A percentile compares a stretch with the other conserved stretches of the same genome.
Conservation (phyloP, 2,329 filamentous ascomycete genomes). For the Ophiocordyceps australis region DNA sequence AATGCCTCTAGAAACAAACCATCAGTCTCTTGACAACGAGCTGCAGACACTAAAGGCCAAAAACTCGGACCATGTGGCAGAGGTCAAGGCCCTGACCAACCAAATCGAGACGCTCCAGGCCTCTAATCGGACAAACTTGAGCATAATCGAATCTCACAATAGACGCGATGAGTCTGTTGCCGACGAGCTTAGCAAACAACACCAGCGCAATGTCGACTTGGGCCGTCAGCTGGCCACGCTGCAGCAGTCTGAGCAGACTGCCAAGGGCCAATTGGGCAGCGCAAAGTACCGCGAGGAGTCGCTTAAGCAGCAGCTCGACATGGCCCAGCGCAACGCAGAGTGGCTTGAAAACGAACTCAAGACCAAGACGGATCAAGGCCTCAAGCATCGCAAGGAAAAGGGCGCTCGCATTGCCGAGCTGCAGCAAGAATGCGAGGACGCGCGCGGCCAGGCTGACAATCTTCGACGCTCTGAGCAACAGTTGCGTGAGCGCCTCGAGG, state of each 20-base stretch:
- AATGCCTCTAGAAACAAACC: slow-evolving; percentile 54
- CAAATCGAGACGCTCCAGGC: slow-evolving; percentile 78
- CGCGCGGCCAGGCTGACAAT: slow-evolving; percentile 56
- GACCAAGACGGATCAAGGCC: slow-evolving; percentile 69
- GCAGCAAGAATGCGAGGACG: slow-evolving; percentile 76
- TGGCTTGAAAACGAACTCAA: slow-evolving; percentile 88
- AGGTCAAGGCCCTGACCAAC: slow-evolving; percentile 58
- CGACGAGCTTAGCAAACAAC: slow-evolving; percentile 72
- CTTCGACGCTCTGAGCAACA: slow-evolving; percentile 65
- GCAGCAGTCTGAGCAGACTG: slow-evolving; percentile 68
- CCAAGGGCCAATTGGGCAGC: slow-evolving; percentile 61
- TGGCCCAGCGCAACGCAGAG: slow-evolving; percentile 77
- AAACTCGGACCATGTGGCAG: slow-evolving; percentile 53
- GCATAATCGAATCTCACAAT: slow-evolving; percentile 79
- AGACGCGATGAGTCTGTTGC: slow-evolving; percentile 71
- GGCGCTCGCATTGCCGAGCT: slow-evolving; percentile 75
- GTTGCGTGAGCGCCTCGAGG: slow-evolving; percentile 64
- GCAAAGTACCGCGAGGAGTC: slow-evolving; percentile 84
- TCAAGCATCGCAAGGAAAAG: slow-evolving; percentile 91
- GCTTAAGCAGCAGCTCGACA: slow-evolving; percentile 75
- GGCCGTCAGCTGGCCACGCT: slow-evolving; percentile 65
- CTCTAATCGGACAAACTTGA: slow-evolving; percentile 79
- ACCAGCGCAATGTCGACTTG: slow-evolving; percentile 72
- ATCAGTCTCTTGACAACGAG: slow-evolving; percentile 63
- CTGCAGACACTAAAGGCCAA: slow-evolving; percentile 62